These are phyloP conservation scores for Blastocystis sp. DNA, from an alignment of 352 stramenopile genomes.

Conservation along the genomic window DNA sequence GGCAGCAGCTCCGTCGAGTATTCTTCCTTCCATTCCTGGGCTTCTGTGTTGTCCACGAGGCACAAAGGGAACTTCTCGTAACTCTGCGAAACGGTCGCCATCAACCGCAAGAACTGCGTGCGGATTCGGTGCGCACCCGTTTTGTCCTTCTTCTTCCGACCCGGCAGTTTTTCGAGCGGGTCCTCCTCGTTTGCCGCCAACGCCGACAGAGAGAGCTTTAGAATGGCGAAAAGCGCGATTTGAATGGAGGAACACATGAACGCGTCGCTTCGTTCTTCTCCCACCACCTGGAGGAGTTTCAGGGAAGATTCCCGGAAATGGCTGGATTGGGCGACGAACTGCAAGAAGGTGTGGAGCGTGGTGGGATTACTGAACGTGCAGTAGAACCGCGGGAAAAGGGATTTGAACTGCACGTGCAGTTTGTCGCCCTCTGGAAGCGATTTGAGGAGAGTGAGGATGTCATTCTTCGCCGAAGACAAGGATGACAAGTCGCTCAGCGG, in stretches of 20 bases:
- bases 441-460: neutral
- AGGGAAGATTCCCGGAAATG: neutral
- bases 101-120: neutral
- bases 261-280: neutral
- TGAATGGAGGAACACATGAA: neutral
- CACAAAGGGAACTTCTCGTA: neutral
- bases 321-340: neutral
- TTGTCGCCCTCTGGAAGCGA: neutral
- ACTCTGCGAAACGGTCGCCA: neutral
- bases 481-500: neutral
- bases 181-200: neutral
- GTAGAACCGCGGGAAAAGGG: constrained; percentile 33
- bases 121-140: neutral
- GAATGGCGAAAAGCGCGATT: neutral
- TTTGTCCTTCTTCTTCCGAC: neutral
- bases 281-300: neutral
- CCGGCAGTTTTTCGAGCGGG: neutral
- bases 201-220: neutral
- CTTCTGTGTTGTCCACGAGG: neutral
- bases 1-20: constrained; percentile 15
- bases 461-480: neutral
- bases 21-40: neutral
- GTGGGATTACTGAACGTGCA: neutral
- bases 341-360: neutral
- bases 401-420: constrained; percentile 8